These are phyloP conservation scores for Penicillium subrubescens DNA, from an alignment of 495 filamentous ascomycete genomes.

Conservation along the genomic window DNA sequence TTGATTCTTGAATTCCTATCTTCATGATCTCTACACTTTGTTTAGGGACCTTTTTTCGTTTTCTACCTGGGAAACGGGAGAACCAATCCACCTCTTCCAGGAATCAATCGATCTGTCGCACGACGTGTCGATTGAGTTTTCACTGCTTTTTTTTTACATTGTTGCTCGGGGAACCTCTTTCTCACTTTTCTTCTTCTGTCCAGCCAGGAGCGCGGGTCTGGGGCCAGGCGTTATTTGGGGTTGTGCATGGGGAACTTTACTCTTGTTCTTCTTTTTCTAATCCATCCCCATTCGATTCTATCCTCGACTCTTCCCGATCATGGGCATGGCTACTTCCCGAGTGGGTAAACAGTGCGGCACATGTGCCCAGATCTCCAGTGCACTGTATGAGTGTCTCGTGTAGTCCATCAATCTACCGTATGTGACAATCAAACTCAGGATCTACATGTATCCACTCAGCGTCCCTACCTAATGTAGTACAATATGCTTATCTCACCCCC, in stretches of 20 bases:
- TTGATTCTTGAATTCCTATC: conserved; percentile 14
- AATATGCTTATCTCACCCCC: not conserved
- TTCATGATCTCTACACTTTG: not conserved
- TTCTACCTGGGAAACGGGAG: not conserved
- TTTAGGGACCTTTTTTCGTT: not conserved
- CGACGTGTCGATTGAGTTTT: not conserved
- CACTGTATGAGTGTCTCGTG: not conserved
- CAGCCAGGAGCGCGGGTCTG: conserved; percentile 7
- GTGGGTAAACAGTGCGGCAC: not conserved
- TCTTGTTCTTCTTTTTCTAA: not conserved
- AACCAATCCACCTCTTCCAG: not conserved
- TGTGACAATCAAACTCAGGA: not conserved
- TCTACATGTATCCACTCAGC: not conserved
- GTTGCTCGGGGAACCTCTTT: not conserved
- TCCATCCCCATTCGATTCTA: not conserved
- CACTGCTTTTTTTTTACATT: not conserved
- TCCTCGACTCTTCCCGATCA: not conserved
- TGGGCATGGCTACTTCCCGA: not conserved
- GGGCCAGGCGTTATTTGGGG: conserved; percentile 1
- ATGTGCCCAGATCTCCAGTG: not conserved
- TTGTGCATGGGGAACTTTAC: not conserved
- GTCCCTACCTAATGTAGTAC: not conserved
- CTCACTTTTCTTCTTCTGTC: not conserved
- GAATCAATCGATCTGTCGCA: not conserved
- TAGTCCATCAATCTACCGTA: not conserved